These are phyloP conservation scores for Kalmanozyma brasiliensis DNA, from an alignment of 1,284 basidiomycete genomes.

Conservation along the genomic window DNA sequence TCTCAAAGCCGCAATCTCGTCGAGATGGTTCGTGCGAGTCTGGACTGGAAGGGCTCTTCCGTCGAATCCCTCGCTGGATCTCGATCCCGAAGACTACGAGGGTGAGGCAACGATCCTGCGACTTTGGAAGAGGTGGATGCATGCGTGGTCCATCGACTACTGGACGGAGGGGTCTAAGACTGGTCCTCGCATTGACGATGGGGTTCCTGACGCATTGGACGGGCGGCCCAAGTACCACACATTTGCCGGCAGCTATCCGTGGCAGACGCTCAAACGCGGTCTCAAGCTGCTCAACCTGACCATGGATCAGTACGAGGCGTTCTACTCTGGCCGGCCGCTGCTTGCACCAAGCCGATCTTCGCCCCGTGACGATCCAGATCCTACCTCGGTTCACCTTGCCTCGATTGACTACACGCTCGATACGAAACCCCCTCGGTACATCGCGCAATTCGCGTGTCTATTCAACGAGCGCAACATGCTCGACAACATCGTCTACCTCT, in stretches of 20 bases:
- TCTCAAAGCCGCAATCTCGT: slow-evolving; percentile 10
- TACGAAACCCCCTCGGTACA: not conserved
- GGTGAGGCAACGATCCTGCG: slow-evolving; percentile 6
- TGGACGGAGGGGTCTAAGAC: not conserved
- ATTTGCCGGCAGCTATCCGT: slow-evolving; percentile 16
- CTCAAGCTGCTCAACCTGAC: slow-evolving; percentile 15
- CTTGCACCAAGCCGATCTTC: not conserved
- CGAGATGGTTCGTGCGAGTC: slow-evolving; percentile 5
- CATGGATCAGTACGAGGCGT: slow-evolving; percentile 18
- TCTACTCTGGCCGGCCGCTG: not conserved
- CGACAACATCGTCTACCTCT: slow-evolving; percentile 14
- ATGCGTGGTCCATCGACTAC: slow-evolving; percentile 23
- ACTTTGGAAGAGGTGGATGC: slow-evolving; percentile 41
- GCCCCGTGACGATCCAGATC: no score
- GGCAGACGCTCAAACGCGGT: slow-evolving; percentile 33
- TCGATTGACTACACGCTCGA: not conserved
- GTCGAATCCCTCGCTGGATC: not conserved
- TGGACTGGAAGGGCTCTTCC: slow-evolving; percentile 19
- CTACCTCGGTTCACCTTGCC: no score
- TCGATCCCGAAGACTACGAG: slow-evolving; percentile 3
- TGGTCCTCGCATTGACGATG: not conserved
- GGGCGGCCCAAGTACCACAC: slow-evolving; percentile 10
- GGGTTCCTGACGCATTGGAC: not conserved
- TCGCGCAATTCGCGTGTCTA: not conserved
- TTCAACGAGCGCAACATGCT: slow-evolving; percentile 11